Percentiles rank a stretch among this genome's conserved stretches.
Evolutionary conservation across 2,329 filamentous ascomycete species (phyloP).

Genomic region (Colletotrichum kahawae): DNA sequence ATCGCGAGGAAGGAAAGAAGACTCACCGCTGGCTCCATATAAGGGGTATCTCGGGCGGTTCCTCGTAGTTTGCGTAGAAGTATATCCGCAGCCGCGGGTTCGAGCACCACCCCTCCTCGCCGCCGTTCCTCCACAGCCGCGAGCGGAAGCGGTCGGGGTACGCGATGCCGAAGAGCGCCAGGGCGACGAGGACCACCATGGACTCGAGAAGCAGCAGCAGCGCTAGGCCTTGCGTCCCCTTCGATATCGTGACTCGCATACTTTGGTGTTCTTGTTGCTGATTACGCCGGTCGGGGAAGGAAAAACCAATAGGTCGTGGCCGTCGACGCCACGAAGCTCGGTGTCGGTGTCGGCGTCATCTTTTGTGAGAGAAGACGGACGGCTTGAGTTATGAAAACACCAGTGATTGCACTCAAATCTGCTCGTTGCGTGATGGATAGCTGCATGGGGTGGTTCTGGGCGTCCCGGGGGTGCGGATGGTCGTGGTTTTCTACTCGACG

Average conservation of each 20-base stretch:
- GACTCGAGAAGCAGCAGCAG: constrained; percentile 27
- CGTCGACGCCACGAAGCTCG: neutral
- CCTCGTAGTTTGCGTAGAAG: constrained; percentile 34
- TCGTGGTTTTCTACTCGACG: neutral
- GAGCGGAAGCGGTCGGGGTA: constrained; percentile 28
- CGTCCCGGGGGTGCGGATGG: neutral
- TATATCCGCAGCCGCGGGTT: constrained; percentile 32
- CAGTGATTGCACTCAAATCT: neutral
- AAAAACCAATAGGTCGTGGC: neutral
- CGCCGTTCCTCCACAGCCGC: constrained; percentile 31
- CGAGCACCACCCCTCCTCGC: constrained; percentile 33
- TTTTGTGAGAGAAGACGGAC: neutral
- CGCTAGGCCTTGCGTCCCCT: neutral
- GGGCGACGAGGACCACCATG: constrained; percentile 2
- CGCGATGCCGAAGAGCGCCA: constrained; percentile 27
- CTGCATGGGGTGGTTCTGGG: neutral
- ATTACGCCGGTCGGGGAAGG: neutral
- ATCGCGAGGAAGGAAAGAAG: neutral
- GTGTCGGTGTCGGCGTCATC: neutral
- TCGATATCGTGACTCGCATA: neutral
- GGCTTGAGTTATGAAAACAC: rapidly evolving
- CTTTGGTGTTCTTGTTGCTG: neutral
- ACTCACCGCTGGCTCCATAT: constrained; percentile 32
- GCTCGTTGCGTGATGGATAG: neutral
- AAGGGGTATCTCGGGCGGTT: constrained; percentile 30